Percentiles rank a stretch among this genome's conserved stretches.
Evolutionary conservation across 1,284 basidiomycete species (phyloP).

Genomic region (Ceratobasidium sp.): DNA sequence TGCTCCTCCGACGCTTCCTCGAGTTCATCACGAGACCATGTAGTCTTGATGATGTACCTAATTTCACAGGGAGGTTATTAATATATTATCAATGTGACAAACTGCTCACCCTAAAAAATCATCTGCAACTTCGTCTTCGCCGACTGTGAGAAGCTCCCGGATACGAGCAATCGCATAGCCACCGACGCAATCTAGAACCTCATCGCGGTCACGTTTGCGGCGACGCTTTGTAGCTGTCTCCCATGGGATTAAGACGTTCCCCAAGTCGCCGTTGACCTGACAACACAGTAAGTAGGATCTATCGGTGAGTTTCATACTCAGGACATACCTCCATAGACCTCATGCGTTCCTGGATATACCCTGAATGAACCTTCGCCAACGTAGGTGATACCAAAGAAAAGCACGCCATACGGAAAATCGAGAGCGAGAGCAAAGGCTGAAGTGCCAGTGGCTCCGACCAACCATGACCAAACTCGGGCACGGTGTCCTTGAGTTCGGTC

Average conservation of each 20-base stretch:
- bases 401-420: constrained; percentile 15
- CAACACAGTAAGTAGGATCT: background rate
- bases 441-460: constrained; percentile 5
- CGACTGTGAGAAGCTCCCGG: background rate
- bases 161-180: constrained; percentile 12
- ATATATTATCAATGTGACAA: background rate
- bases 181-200: constrained; percentile 16
- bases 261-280: constrained; percentile 7
- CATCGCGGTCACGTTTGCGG: background rate
- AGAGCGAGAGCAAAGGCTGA: constrained; percentile 6
- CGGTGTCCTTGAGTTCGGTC: background rate
- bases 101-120: constrained; percentile 11
- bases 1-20: background rate
- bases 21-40: constrained; percentile 3
- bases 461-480: background rate
- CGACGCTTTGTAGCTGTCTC: constrained; percentile 12
- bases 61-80: background rate
- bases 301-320: background rate
- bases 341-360: constrained; percentile 11
- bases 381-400: constrained; percentile 1
- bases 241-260: constrained; percentile 12
- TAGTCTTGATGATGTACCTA: constrained; percentile 24
- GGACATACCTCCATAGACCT: background rate
- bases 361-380: constrained; percentile 5
- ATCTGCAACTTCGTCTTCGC: constrained; percentile 10